Base-by-base conservation (phyloP, 2,329 filamentous ascomycete species). In the Cryphonectria japonica region DNA sequence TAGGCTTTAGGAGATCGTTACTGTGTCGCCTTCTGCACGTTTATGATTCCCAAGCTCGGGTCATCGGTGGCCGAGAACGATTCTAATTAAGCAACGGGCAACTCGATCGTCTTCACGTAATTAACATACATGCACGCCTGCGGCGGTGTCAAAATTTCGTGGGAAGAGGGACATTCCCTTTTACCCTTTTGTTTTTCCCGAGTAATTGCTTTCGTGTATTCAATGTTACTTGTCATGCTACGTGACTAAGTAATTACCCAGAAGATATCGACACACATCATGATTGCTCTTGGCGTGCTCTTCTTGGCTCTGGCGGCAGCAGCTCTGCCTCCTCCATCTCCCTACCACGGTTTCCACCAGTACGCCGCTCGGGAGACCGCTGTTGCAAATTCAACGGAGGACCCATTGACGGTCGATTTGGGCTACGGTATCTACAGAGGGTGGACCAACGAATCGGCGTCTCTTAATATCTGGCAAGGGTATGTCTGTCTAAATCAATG, bases 401-500 rank as follows among this genome's bases (percentile, higher is more conserved):
- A 59, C 5, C 19, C 54, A 8, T 29, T 59, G 54, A 59, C 54
- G 32, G 54, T 59, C 29, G 54, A 59, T 34, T 26, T 59, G 4
- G 54, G 54, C 5, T 59, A 59, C 3, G 54, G 54, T 59, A 59
- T 59, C 54, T 59, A 59, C 29, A 59, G 26, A 59, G 54, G 54
- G 29, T 59, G 54, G 54, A 59, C 54, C 26, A 59, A 59, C 26
- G 26, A 59, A 19, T 59, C 54, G 14, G 54, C 54, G 26, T 59
- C 54, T 59, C 54, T 59, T 14, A 32, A 32, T 16, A 59, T 59
- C 29, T 59, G 54, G 54, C 54, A 59, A 32, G 54, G 54, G 54
- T 59, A 59, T 59, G 54, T 59, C 14, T 59, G 54, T 59, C 6
- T 50, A 11, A 2, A 50, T n/a, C n/a, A 50, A n/a, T 50, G 3